Conservation (phyloP, 2,329 filamentous ascomycete species). For the Ceratocystis destructans region DNA sequence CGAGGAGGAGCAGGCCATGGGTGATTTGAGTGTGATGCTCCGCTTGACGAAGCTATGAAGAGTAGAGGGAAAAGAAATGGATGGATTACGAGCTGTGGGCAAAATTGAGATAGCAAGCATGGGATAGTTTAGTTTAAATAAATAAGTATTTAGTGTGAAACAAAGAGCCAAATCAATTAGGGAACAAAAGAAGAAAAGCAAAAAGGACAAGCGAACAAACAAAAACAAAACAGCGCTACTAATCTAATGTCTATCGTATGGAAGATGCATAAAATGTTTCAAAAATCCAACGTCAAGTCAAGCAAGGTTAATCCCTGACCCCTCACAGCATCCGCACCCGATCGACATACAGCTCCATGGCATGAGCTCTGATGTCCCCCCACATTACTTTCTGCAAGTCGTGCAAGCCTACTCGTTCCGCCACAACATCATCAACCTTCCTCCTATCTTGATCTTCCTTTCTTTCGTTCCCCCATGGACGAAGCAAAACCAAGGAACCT, state of each 20-base stretch:
- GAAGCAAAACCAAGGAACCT: conserved; percentile 53
- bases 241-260: neutral
- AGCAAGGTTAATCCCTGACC: neutral
- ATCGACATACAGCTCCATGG: conserved; percentile 10
- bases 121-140: neutral
- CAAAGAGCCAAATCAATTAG: neutral
- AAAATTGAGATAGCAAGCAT: neutral
- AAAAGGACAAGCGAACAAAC: too few relatives aligned
- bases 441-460: conserved; percentile 30
- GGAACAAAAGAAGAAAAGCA: neutral
- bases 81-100: neutral
- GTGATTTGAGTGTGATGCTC: conserved; percentile 67
- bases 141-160: neutral
- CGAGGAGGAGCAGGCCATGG: conserved; percentile 75
- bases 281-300: neutral
- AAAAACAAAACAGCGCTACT: too few relatives aligned
- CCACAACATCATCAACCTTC: conserved; percentile 48
- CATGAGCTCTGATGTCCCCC: conserved; percentile 24
- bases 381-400: conserved; percentile 49
- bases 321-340: neutral
- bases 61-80: conserved; percentile 22
- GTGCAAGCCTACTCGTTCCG: conserved; percentile 53
- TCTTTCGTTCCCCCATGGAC: conserved; percentile 29
- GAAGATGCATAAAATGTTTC: neutral
- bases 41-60: conserved; percentile 55